Base-by-base conservation (phyloP, 1,139 yeast genomes). In the Meyerozyma sp. region DNA sequence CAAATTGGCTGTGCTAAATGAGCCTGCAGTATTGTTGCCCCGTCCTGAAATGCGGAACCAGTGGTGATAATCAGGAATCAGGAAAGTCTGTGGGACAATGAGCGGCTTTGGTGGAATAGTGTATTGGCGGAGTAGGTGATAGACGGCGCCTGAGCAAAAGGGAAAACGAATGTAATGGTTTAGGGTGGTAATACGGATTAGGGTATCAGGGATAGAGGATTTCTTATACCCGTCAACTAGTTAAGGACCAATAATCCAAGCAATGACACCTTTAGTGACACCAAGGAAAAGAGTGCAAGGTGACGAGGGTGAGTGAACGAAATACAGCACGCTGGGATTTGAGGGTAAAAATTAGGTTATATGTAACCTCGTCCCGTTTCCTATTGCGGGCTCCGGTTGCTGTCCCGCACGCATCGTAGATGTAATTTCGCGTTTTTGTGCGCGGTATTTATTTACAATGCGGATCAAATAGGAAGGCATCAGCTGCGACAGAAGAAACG, bases 371-470 rank as follows among this genome's bases (percentile, higher is more conserved):
- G 20, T 16, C 16, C n/a, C 34, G 16, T 30, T 8, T 9, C 26
- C 26, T 9, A 21, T 21, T 20, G 25, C 20, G 37, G 23, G n/a
- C 10, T 10, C 26, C 26, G 37, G 26, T 34, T 34, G 37, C 37
- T 34, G 37, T 34, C 14, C 26, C 26, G 26, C 26, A 20, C 26
- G 26, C 34, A 30, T 16, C 37, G 37, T 10, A 34, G 37, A 9
- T 21, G 13, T 34, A 34, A 34, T 34, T 30, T 34, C 37, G 37
- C 37, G 37, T 34, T 34, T 34, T 34, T 18, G 11, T n/a, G 26
- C 26, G 37, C n/a, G 13, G 37, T 34, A 16, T 34, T 34, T 34
- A 18, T 34, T 34, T 34, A 34, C 26, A 21, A 5, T 20, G 26
- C 25, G 26, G 26, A 16, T 34, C 14, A 13, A 34, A 11, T 4